phyloP scores from a whole-genome alignment of 805 yeast genomes.

The Lipomyces oligophaga region DNA sequence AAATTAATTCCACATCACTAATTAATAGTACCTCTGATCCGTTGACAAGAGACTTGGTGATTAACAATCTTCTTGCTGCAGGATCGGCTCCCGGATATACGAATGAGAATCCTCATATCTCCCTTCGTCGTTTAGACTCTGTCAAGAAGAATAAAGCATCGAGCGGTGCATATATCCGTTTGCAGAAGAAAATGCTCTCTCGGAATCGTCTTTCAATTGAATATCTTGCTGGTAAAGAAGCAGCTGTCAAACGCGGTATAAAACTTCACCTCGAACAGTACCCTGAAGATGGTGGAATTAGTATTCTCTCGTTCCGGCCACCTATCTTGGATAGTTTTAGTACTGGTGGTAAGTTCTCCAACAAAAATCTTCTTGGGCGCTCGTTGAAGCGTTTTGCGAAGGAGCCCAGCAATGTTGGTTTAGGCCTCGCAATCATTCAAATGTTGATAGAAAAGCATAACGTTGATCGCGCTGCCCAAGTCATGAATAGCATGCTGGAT shows the following conservation, averaged over 20 bases:
- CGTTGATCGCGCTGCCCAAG: slow-evolving; percentile 33
- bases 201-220: slow-evolving; percentile 18
- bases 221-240: slow-evolving; percentile 23
- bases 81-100: slow-evolving; percentile 5
- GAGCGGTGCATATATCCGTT: slow-evolving; percentile 7
- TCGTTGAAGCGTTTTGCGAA: slow-evolving; percentile 31
- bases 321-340: slow-evolving; percentile 21
- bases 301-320: slow-evolving; percentile 18
- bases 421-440: slow-evolving; percentile 35
- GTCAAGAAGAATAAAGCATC: slow-evolving; percentile 5
- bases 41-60: slow-evolving; percentile 37
- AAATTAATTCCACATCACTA: background rate
- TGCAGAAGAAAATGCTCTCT: slow-evolving; percentile 13
- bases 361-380: slow-evolving; percentile 27
- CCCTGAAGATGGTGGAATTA: slow-evolving; percentile 20
- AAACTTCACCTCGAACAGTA: slow-evolving; percentile 19
- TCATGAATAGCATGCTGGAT: slow-evolving; percentile 21
- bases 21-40: slow-evolving; percentile 6
- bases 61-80: slow-evolving; percentile 30
- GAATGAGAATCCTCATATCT: slow-evolving; percentile 17
- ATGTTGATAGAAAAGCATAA: slow-evolving; percentile 29
- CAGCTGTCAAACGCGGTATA: slow-evolving; percentile 19
- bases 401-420: slow-evolving; percentile 34
- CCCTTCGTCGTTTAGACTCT: slow-evolving; percentile 19
- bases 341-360: slow-evolving; percentile 21